Conservation (phyloP, 1,139 yeast species). For the Saccharomyces hybrid region DNA sequence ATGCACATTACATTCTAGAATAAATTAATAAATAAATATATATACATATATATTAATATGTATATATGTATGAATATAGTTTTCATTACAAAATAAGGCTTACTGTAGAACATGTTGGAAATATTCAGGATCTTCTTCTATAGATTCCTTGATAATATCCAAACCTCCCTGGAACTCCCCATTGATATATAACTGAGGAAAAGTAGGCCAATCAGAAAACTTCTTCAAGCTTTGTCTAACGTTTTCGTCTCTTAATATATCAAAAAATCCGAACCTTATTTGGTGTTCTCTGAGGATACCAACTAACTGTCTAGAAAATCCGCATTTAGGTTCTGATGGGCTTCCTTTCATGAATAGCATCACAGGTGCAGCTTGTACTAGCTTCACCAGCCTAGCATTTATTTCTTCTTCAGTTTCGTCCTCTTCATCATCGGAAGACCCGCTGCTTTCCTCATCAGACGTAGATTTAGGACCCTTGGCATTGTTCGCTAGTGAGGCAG, state of each 20-base stretch:
- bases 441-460: conserved; percentile 14
- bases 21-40: neutral
- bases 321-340: conserved; percentile 96
- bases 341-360: conserved; percentile 99
- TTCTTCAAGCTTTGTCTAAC: conserved; percentile 89
- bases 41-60: conserved; percentile 3
- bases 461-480: conserved; percentile 3
- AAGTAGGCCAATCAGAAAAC: conserved; percentile 97
- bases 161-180: conserved; percentile 98
- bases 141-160: conserved; percentile 84
- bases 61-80: neutral
- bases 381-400: conserved; percentile 66
- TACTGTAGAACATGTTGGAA: conserved; percentile 50
- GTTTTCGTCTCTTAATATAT: conserved; percentile 85
- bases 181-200: conserved; percentile 86
- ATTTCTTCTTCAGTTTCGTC: conserved; percentile 80
- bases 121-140: conserved; percentile 85
- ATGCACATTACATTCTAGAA: neutral
- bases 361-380: conserved; percentile 91
- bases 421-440: conserved; percentile 32
- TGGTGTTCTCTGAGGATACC: conserved; percentile 91
- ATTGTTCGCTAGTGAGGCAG: neutral
- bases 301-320: conserved; percentile 91
- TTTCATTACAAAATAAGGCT: neutral
- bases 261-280: conserved; percentile 93